Percentiles rank a stretch among this genome's conserved stretches.
Evolutionary conservation across 23 red algal species (phyloP).

Genomic region (Porphyridium purpureum): DNA sequence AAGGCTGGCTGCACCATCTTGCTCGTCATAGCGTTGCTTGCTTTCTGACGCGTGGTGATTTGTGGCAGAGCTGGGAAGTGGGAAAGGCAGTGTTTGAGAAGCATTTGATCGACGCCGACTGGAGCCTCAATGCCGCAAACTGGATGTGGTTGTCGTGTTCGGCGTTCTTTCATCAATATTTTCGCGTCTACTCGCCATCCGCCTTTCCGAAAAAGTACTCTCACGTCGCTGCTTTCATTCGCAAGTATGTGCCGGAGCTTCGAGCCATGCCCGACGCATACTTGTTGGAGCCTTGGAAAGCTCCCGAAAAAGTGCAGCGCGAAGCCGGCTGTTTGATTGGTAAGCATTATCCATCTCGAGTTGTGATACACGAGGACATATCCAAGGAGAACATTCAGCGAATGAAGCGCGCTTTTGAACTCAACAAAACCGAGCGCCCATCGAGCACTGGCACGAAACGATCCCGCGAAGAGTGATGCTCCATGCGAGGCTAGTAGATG

Average conservation of each 20-base stretch:
- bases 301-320: constrained; percentile 34
- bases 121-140: constrained; percentile 74
- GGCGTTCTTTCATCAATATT: constrained; percentile 90
- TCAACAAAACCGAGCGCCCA: background rate
- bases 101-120: constrained; percentile 73
- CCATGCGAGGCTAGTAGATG: no score
- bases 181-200: constrained; percentile 85
- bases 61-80: constrained; percentile 88
- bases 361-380: constrained; percentile 62
- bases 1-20: constrained; percentile 90
- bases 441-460: background rate
- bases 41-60: constrained; percentile 88
- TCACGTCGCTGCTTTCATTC: constrained; percentile 44
- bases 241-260: constrained; percentile 79
- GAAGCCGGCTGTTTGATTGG: constrained; percentile 61
- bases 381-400: constrained; percentile 58
- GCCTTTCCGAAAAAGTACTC: constrained; percentile 59
- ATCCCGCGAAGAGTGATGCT: background rate
- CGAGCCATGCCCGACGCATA: constrained; percentile 65
- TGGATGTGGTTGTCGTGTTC: constrained; percentile 96
- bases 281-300: constrained; percentile 88
- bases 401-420: constrained; percentile 37
- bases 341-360: constrained; percentile 71
- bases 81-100: constrained; percentile 66
- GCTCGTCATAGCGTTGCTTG: constrained; percentile 90